Evolutionary conservation across 257 asterid species (phyloP).

Genomic region (Oldenlandia corymbosa): DNA sequence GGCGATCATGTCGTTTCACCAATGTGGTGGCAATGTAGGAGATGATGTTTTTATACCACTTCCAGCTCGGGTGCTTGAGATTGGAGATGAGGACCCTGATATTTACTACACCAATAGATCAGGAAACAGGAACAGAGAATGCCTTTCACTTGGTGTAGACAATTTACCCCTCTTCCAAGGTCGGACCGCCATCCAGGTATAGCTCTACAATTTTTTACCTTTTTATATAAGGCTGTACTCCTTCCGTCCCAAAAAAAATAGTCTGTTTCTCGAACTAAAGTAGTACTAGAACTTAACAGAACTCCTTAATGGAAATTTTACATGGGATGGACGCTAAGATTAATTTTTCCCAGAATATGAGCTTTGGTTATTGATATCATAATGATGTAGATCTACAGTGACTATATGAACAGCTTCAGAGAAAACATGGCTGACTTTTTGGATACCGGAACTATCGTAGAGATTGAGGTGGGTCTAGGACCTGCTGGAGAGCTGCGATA

Average conservation of each 20-base stretch:
- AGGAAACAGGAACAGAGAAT: slow-evolving; percentile 52
- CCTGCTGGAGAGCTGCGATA: slow-evolving; percentile 87
- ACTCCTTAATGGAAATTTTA: too few relatives aligned
- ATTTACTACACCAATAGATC: slow-evolving; percentile 58
- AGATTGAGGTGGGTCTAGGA: slow-evolving; percentile 83
- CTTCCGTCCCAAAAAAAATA: too few relatives aligned
- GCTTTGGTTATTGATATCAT: slow-evolving; percentile 1
- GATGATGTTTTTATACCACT: slow-evolving; percentile 57
- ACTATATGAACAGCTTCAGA: slow-evolving; percentile 68
- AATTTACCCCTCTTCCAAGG: slow-evolving; percentile 55
- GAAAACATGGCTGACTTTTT: slow-evolving; percentile 56
- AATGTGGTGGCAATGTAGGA: slow-evolving; percentile 82
- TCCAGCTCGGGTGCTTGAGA: slow-evolving; percentile 58
- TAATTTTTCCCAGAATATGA: too few relatives aligned
- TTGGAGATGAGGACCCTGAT: slow-evolving; percentile 46
- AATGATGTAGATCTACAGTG: slow-evolving; percentile 54
- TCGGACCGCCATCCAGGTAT: slow-evolving; percentile 71
- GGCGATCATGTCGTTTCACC: slow-evolving; percentile 90
- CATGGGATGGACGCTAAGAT: too few relatives aligned
- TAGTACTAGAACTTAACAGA: too few relatives aligned
- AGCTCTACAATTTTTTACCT: too few relatives aligned
- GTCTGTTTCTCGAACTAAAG: too few relatives aligned
- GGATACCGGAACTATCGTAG: slow-evolving; percentile 49
- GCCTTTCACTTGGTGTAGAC: slow-evolving; percentile 68
- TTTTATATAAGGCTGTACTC: too few relatives aligned